phyloP scores from a whole-genome alignment of 805 yeast genomes.

The Spathaspora gorwiae region DNA sequence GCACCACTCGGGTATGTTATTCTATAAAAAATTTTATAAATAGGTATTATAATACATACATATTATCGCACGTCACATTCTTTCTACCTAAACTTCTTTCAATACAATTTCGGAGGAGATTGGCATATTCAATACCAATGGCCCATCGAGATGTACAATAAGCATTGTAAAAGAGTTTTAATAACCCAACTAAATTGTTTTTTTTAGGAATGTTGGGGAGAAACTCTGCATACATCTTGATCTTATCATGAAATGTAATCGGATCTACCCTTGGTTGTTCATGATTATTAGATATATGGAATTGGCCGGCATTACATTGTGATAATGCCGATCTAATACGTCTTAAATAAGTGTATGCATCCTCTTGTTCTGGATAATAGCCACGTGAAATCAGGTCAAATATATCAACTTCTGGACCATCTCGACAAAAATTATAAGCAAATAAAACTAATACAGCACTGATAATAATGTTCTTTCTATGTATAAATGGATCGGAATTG shows the following conservation, averaged over 20 bases:
- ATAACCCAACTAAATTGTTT: conserved; percentile 53
- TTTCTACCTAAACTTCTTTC: conserved; percentile 49
- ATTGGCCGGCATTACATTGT: conserved; percentile 20
- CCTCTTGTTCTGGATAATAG: conserved; percentile 36
- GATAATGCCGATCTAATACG: conserved; percentile 45
- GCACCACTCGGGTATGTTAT: not conserved
- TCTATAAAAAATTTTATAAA: not conserved
- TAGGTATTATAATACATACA: conserved; percentile 33
- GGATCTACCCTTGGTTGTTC: conserved; percentile 11
- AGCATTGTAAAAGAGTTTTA: conserved; percentile 39
- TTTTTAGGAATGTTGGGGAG: conserved; percentile 37
- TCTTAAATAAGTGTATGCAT: conserved; percentile 47
- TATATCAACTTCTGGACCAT: conserved; percentile 43
- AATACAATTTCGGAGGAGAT: conserved; percentile 49
- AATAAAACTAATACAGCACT: conserved; percentile 44
- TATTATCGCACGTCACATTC: conserved; percentile 44
- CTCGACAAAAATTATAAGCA: conserved; percentile 45
- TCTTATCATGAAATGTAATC: conserved; percentile 28
- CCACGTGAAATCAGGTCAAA: conserved; percentile 14
- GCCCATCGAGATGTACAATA: conserved; percentile 46
- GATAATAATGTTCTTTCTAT: conserved; percentile 38
- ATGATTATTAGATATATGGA: conserved; percentile 19
- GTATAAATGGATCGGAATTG: conserved; percentile 43
- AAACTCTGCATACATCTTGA: conserved; percentile 38
- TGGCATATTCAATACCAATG: conserved; percentile 52